A percentile compares a stretch with the other conserved stretches of the same genome.
Conservation (phyloP, 1,284 basidiomycete species). For the Ceratobasidium sp. region DNA sequence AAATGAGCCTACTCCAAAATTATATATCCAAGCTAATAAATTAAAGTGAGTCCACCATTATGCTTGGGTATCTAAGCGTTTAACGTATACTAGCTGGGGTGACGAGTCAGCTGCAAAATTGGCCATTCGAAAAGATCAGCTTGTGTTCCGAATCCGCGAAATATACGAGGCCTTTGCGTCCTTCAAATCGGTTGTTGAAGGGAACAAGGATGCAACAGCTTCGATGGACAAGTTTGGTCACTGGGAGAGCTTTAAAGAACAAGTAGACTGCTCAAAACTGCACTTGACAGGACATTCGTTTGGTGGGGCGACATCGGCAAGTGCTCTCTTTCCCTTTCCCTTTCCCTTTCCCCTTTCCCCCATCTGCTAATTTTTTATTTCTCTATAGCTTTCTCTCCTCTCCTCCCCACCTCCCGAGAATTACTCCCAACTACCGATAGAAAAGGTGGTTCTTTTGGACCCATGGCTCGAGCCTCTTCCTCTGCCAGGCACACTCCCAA, state of each 20-base stretch:
- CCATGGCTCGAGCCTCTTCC: conserved; percentile 81
- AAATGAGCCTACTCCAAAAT: conserved; percentile 40
- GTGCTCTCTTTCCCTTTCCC: conserved; percentile 46
- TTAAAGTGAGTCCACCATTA: conserved; percentile 56
- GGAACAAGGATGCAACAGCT: neutral
- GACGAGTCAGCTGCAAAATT: conserved; percentile 46
- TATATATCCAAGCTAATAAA: conserved; percentile 60
- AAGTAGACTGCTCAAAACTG: conserved; percentile 57
- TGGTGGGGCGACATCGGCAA: conserved; percentile 74
- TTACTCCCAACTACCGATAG: conserved; percentile 58
- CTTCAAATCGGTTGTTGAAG: conserved; percentile 46
- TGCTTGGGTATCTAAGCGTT: conserved; percentile 16
- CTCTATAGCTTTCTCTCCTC: conserved; percentile 41
- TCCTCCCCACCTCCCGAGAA: conserved; percentile 53
- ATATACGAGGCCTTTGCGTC: conserved; percentile 62
- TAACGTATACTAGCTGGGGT: conserved; percentile 35
- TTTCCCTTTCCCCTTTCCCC: conserved; percentile 33
- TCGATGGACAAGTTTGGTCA: conserved; percentile 50
- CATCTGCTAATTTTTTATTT: too few species aligned
- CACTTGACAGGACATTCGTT: conserved; percentile 76
- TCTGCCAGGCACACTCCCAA: conserved; percentile 58
- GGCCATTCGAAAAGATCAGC: conserved; percentile 67
- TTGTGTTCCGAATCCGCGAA: conserved; percentile 69
- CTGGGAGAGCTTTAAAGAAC: conserved; percentile 55
- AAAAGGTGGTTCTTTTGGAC: conserved; percentile 67